Evolutionary conservation across 345 rosid genomes (phyloP), one percentile per base, ranked within the genome.

Genomic region (Anacardium occidentale): DNA sequence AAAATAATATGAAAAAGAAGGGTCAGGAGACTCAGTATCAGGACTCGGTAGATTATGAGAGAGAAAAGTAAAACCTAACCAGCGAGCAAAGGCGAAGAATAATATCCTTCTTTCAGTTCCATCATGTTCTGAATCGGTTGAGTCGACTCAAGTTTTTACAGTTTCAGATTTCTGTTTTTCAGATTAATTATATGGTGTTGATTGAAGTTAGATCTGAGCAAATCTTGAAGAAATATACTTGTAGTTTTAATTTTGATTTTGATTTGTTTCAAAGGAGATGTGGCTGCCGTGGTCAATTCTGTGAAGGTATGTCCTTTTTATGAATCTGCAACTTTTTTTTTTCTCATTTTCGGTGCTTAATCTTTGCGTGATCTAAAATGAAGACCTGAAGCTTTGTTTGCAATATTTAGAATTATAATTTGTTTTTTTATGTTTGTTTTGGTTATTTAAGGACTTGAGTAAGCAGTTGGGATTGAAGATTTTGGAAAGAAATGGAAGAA

Each of bases 401-500:
- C 42, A 37, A 37, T 37, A 37, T 5, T 37, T 37, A 37, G 13
- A 26, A 56, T 22, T 56, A 22, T 10, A 22, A 56, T 22, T 10
- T 42, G 32, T 22, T 2, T 5, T 42, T 11, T 6, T 26, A 10
- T 24, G 5, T 4, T 22, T 69, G 15, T 26, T 14, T 50, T 37
- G 44, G 56, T 73, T 69, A 15, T 50, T 26, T 58, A 13, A 14
- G 17, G 4, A 40, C 34, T n/a, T 55, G 58, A 73, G 66, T 70
- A 24, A 40, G 40, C 68, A 74, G 63, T 55, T 51, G 54, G 58
- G 66, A 72, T 44, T 32, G 53, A 57, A 55, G 47, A 56, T 68
- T 58, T 37, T 47, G 18, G 21, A 21, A 62, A 81, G 77, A 70
- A 37, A 92, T 93, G 97, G 98, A 93, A 73, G 97, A 91, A 56